phyloP scores from a whole-genome alignment of 192 early-diverging fungal genomes.

The Linderina pennispora region DNA sequence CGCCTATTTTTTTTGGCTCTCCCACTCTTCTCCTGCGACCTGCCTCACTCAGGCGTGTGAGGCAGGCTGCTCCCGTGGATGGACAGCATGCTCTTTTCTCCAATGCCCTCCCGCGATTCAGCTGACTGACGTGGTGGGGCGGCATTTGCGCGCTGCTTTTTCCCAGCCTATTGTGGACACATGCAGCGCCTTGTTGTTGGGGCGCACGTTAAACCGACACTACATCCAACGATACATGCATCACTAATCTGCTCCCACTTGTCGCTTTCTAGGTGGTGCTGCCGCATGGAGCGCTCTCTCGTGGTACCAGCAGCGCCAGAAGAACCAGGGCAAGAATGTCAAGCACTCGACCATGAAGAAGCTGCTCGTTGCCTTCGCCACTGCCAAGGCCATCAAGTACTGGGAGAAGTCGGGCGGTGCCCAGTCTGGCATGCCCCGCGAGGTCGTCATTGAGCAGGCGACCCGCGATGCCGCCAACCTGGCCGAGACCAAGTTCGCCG shows the following conservation, averaged over 20 bases:
- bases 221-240: too few relatives aligned
- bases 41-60: too few relatives aligned
- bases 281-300: constrained; percentile 46
- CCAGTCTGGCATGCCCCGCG: constrained; percentile 36
- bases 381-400: constrained; percentile 42
- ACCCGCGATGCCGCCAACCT: constrained; percentile 7
- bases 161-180: too few relatives aligned
- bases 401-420: constrained; percentile 21
- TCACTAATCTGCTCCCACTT: neutral
- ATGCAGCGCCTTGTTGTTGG: too few relatives aligned
- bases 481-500: constrained; percentile 14
- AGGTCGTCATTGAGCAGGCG: constrained; percentile 27
- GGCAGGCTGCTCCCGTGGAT: too few relatives aligned
- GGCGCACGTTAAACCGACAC: too few relatives aligned
- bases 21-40: too few relatives aligned
- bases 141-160: too few relatives aligned
- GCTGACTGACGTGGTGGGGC: too few relatives aligned
- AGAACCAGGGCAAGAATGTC: constrained; percentile 39
- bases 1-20: too few relatives aligned
- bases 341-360: constrained; percentile 40
- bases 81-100: too few relatives aligned
- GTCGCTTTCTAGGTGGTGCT: constrained; percentile 30
- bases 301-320: constrained; percentile 43
- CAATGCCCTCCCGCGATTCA: too few relatives aligned
- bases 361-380: constrained; percentile 37